Base-by-base conservation (phyloP, 345 rosid species). In the Populus tremula region DNA sequence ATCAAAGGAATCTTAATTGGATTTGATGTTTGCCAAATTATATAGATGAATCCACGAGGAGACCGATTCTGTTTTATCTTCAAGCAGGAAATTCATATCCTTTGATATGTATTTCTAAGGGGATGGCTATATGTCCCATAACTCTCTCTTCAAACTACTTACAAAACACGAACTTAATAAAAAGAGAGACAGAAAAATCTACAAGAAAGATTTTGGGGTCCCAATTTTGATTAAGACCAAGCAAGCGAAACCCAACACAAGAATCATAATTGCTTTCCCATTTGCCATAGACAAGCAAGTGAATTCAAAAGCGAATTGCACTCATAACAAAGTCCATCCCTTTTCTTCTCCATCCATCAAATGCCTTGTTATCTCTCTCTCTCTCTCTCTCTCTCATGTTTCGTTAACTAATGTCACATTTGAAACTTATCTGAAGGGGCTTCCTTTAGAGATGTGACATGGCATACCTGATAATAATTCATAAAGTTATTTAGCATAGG, bases 61-160 rank as follows among this genome's bases (percentile, higher is more conserved):
- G 10, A 3, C 64, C 11, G 27, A 23, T 59, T n/a, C 11, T n/a
- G 11, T n/a, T 16, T 47, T 33, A 12, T 65, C 23, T 65, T 33
- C 38, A 17, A 65, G 64, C 16, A n/a, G 29, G 3, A 59, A 59
- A 59, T 59, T 59, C 64, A 4, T 9, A 23, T 1, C 64, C 64
- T 59, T 23, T 21, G 25, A 21, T 8, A 8, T 54, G 11, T 54
- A 54, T 54, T 54, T 21, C 64, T 9, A 59, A 59, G 9, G 64
- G 64, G 64, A 56, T 56, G 63, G 27, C 6, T n/a, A 56, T n/a
- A 10, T 23, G 29, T 14, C 29, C 54, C 10, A 70, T 77, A 69
- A 70, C 74, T 61, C 50, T 76, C 62, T 59, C 79, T 69, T 69
- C 80, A 77, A 70, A 70, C 75, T 70, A 70, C 69, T 77, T 70